These are phyloP conservation scores for Exsudoporus frostii DNA, from an alignment of 768 basidiomycete genomes.

Conservation along the genomic window DNA sequence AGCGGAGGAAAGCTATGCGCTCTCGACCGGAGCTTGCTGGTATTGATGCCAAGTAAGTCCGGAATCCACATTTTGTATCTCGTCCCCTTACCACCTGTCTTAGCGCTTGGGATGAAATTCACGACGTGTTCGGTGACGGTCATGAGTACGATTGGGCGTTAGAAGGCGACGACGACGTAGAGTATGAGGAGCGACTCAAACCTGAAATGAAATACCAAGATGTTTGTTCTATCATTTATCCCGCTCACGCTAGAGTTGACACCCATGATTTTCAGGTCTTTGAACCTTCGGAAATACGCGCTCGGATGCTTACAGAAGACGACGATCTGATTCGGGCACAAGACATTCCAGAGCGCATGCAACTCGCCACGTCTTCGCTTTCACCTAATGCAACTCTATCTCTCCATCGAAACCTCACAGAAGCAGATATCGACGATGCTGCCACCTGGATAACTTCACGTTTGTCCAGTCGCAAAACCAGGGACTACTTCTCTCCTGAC, in stretches of 20 bases:
- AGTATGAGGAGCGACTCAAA: constrained; percentile 49
- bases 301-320: constrained; percentile 84
- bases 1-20: constrained; percentile 62
- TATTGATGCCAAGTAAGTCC: constrained; percentile 77
- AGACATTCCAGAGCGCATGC: constrained; percentile 96
- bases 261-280: constrained; percentile 65
- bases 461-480: constrained; percentile 65
- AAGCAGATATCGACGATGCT: constrained; percentile 74
- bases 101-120: constrained; percentile 94
- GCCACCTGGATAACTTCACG: constrained; percentile 86
- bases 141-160: constrained; percentile 96
- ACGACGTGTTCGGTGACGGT: constrained; percentile 95
- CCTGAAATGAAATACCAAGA: constrained; percentile 83
- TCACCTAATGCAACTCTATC: constrained; percentile 61
- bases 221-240: constrained; percentile 39
- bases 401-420: constrained; percentile 58
- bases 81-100: constrained; percentile 12
- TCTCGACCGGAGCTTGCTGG: constrained; percentile 70
- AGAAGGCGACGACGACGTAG: constrained; percentile 66
- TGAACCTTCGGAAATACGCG: constrained; percentile 93
- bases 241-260: not conserved
- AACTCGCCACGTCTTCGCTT: constrained; percentile 82
- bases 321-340: constrained; percentile 88
- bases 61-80: not conserved
- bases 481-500: constrained; percentile 66